Conservation (phyloP, 2,329 filamentous ascomycete species). For the Raffaelea ambrosiae region DNA sequence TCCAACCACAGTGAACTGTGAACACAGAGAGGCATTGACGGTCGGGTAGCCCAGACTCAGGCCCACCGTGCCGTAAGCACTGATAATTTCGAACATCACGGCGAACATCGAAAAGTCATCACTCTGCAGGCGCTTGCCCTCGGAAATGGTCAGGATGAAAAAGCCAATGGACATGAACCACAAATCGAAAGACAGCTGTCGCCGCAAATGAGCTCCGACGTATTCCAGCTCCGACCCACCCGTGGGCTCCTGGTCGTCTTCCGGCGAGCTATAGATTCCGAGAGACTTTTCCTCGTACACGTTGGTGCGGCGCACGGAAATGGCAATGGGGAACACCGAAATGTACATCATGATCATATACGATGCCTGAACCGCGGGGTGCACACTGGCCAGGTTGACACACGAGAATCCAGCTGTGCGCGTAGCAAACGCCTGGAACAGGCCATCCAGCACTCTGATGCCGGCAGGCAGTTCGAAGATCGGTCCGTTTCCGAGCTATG, state of each 20-base stretch:
- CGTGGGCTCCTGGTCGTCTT: constrained; percentile 38
- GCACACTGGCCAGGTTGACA: constrained; percentile 67
- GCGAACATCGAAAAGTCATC: constrained; percentile 59
- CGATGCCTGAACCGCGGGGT: constrained; percentile 86
- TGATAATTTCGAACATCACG: constrained; percentile 77
- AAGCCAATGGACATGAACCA: constrained; percentile 95
- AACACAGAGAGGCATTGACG: constrained; percentile 72
- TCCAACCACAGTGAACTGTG: constrained; percentile 67
- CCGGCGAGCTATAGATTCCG: constrained; percentile 56
- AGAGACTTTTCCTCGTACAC: constrained; percentile 90
- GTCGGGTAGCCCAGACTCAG: constrained; percentile 74
- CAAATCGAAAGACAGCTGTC: constrained; percentile 91
- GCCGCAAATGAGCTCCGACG: constrained; percentile 81
- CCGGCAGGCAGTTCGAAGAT: constrained; percentile 63
- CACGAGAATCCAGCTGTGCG: constrained; percentile 85
- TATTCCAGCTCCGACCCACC: constrained; percentile 64
- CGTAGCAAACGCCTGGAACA: constrained; percentile 85
- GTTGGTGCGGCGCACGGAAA: constrained; percentile 87
- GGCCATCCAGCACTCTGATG: constrained; percentile 71
- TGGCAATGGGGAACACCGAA: constrained; percentile 92
- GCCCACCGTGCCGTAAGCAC: constrained; percentile 90
- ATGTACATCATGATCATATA: constrained; percentile 99
- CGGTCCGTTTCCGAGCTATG: constrained; percentile 59
- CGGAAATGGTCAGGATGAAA: constrained; percentile 85
- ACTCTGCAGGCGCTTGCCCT: constrained; percentile 61